Evolutionary conservation across 257 asterid species (phyloP), one percentile per base, ranked within the genome.

Genomic region (Salvia hispanica): DNA sequence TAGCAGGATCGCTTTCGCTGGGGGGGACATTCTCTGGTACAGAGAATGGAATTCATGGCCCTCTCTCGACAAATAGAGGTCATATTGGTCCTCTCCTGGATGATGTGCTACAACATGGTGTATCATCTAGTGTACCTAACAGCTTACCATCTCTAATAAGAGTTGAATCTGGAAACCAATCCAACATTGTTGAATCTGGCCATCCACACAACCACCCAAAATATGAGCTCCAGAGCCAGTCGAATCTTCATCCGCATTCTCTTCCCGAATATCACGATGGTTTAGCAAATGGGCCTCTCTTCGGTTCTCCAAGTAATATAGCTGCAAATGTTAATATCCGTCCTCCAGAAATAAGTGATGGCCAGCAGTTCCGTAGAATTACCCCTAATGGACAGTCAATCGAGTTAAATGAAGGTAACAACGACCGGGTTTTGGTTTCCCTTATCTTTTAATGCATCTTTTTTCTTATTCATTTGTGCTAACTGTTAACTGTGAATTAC

Each of bases 261-360:
- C 89, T 86, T 70, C 93, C 96, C 65, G 95, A 93, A 28, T 86
- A 80, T 79, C 86, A 85, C 62, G 91, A 85, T 81, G 84, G 90
- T 62, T 72, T 85, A 69, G 68, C 87, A 72, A 82, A 77, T 80
- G 91, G 90, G 67, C 78, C 52, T 71, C 78, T 88, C 44, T 79
- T 81, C 68, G 88, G 83, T 74, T 86, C 99, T 51, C 88, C 95
- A 13, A 81, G 89, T 57, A 80, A 75, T 72, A 81, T 85, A 52
- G 78, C 91, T 81, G 77, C 88, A 62, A 85, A 72, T 76, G 75
- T 86, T 52, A 78, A 75, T 82, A 77, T 79, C 21, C 82, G 85
- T 28, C 77, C 86, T 18, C 76, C 80, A 37, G 92, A 84, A 62
- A 74, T 83, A 8, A 69, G 86, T 59, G 92, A 91, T 68, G 79